Percentiles rank a stretch among this genome's conserved stretches.
Conservation (phyloP, 192 early-diverging fungal genomes). For the Podochytrium sp. region DNA sequence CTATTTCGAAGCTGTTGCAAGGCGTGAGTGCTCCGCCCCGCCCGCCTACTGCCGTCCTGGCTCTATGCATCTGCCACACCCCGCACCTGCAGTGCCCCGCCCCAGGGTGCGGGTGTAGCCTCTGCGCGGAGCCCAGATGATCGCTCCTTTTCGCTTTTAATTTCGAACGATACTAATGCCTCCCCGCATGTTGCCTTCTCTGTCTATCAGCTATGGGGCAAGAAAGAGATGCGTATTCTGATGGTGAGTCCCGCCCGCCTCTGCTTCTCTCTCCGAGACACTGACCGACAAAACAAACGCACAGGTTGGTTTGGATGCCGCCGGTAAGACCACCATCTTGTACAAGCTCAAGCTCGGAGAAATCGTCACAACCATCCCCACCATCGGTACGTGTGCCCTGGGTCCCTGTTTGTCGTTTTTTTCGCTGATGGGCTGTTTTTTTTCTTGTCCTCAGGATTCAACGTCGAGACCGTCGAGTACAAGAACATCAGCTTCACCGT, state of each 20-base stretch:
- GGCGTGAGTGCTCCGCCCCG: conserved; percentile 15
- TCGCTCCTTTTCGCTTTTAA: neutral
- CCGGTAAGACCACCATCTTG: conserved; percentile 94
- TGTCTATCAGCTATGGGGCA: conserved; percentile 69
- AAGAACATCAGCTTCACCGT: conserved; percentile 98
- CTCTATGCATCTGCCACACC: neutral
- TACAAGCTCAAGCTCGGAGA: conserved; percentile 99
- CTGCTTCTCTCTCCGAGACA: neutral
- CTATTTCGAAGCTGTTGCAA: conserved; percentile 48
- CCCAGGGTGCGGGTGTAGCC: neutral
- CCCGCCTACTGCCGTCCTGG: neutral
- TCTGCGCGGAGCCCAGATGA: neutral
- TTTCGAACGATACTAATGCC: neutral
- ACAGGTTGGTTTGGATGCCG: conserved; percentile 47
- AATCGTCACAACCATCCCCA: conserved; percentile 98
- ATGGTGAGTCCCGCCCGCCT: conserved; percentile 61
- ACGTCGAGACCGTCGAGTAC: conserved; percentile 97
- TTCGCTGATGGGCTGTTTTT: neutral
- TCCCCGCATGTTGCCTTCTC: neutral
- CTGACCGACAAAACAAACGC: neutral
- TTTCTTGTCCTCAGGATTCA: conserved; percentile 72
- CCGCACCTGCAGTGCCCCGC: neutral
- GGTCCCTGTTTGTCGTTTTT: conserved; percentile 34
- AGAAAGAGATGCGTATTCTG: conserved; percentile 96
- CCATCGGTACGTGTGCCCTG: conserved; percentile 81